Evolutionary conservation across 371 early-diverging fungal genomes (phyloP).

Genomic region (Neoconidiobolus thromboides): DNA sequence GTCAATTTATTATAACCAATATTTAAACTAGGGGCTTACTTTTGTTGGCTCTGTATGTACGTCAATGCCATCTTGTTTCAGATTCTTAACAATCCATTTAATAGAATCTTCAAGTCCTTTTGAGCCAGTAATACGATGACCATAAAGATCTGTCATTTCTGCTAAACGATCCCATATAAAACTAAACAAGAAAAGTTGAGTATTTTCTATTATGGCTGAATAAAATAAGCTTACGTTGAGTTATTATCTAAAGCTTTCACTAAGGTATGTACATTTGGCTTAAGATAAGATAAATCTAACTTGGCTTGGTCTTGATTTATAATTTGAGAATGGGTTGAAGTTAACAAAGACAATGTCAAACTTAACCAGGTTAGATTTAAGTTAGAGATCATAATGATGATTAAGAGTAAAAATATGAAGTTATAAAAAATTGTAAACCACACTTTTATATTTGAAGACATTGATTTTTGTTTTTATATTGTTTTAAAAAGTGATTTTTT

Average conservation of each 20-base stretch:
- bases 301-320: neutral
- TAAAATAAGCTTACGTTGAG: neutral
- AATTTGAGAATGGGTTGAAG: neutral
- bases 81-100: neutral
- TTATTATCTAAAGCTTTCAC: neutral
- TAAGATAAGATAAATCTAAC: neutral
- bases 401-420: no score
- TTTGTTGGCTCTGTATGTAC: neutral
- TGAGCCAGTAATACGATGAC: constrained; percentile 26
- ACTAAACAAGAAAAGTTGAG: neutral
- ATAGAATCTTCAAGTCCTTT: constrained; percentile 14
- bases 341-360: neutral
- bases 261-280: neutral
- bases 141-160: constrained; percentile 34
- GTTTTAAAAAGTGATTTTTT: no score
- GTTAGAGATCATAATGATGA: no score
- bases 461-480: no score
- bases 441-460: no score
- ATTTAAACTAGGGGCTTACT: neutral
- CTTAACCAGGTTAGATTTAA: no score
- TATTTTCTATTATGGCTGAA: neutral
- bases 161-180: constrained; percentile 32
- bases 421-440: no score
- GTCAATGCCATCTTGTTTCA: neutral
- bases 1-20: neutral